Conservation (phyloP, 1,284 basidiomycete genomes). For the Cutaneotrichosporon daszewskae region DNA sequence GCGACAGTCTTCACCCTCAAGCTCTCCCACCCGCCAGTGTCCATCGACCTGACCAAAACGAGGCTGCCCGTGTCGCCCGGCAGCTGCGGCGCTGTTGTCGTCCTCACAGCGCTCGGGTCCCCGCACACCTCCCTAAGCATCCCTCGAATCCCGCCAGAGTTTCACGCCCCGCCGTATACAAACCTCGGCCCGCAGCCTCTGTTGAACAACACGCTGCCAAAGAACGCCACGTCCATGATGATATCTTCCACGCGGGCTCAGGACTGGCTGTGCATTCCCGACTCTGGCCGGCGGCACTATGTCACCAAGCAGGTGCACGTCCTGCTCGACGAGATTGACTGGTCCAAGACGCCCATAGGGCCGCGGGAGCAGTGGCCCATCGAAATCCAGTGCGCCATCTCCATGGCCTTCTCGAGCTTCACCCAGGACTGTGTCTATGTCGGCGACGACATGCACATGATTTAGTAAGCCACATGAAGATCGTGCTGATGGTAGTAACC, state of each 20-base stretch:
- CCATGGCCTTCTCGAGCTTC: not conserved
- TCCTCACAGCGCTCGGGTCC: conserved; percentile 1
- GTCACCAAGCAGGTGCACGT: conserved; percentile 19
- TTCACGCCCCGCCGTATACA: too few relatives aligned
- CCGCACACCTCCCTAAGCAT: not conserved
- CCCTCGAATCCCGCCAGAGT: too few relatives aligned
- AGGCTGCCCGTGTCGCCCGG: not conserved
- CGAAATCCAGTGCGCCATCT: not conserved
- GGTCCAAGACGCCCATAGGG: conserved; percentile 28
- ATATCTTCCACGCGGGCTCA: not conserved
- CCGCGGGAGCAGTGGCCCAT: conserved; percentile 15
- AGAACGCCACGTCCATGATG: not conserved
- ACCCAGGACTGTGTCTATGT: conserved; percentile 1
- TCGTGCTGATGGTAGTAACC: conserved; percentile 23
- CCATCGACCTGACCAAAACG: not conserved
- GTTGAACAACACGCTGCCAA: not conserved
- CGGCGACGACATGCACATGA: conserved; percentile 22
- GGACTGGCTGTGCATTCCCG: not conserved
- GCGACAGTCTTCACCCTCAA: not conserved
- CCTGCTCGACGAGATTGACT: conserved; percentile 26
- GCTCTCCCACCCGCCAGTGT: not conserved
- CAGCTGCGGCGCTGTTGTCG: not conserved
- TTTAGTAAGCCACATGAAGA: conserved; percentile 18
- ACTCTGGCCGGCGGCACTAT: not conserved
- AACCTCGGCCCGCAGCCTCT: not conserved